These are phyloP conservation scores for Ambrosia artemisiifolia DNA, from an alignment of 129 eudicot genomes.

Conservation along the genomic window DNA sequence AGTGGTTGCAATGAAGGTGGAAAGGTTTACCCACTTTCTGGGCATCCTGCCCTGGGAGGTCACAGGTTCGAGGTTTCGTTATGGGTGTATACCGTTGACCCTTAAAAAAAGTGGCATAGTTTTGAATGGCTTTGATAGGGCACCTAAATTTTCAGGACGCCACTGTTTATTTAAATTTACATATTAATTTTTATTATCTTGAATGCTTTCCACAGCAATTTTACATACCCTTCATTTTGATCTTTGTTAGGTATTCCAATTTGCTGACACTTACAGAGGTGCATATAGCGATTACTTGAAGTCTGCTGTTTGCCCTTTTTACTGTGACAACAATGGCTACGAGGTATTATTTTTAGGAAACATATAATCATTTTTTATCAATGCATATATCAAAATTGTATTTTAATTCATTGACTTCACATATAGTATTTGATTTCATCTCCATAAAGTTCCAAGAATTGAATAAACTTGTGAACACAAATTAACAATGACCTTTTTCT, in stretches of 20 bases:
- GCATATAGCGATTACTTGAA: conserved; percentile 72
- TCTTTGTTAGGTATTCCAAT: conserved; percentile 67
- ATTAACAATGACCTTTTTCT: no score
- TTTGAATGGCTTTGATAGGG: no score
- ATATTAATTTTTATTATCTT: conserved; percentile 21
- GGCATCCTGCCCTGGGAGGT: no score
- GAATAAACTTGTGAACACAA: no score
- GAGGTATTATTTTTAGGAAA: conserved; percentile 39
- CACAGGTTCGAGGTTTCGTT: no score
- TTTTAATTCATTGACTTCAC: not conserved
- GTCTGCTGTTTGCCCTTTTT: conserved; percentile 88
- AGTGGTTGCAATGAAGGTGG: no score
- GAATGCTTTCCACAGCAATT: conserved; percentile 24
- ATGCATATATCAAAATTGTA: not conserved
- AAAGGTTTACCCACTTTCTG: no score
- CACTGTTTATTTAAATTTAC: not conserved
- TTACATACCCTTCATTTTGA: not conserved
- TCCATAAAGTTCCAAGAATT: no score
- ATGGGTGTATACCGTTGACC: no score
- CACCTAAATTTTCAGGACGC: no score
- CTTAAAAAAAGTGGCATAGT: no score
- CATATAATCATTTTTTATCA: not conserved
- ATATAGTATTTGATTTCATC: no score
- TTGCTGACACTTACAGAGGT: conserved; percentile 91
- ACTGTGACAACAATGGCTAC: conserved; percentile 86